Base-by-base conservation (phyloP, 805 yeast species). In the Candida ponderosae region DNA sequence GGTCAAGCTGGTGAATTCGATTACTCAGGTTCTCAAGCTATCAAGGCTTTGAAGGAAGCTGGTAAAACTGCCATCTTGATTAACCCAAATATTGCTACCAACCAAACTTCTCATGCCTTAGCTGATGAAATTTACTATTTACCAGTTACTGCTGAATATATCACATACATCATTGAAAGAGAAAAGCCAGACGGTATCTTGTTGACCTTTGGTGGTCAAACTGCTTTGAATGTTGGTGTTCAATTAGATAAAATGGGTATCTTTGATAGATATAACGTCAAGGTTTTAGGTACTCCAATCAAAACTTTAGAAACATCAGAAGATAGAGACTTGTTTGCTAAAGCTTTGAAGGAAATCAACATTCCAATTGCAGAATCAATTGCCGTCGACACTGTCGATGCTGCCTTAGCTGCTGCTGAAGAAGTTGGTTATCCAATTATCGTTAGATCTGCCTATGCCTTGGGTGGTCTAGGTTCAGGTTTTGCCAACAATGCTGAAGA, bases 1-100 rank as follows among this genome's bases (percentile, higher is more conserved):
- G 97, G 97, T 42, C 97, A 90, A 66, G 97, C 97, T 36, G 97
- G 97, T 54, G 97, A 90, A 66, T 90, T 90, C 54, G 97, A 90
- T 64, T 90, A 90, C 62, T 82, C 95, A 38, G 96, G 97, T 40
- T 89, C 97, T 18, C 97, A 89, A 66, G 97, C 97, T 36, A 90
- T 89, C 62, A 89, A 89, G 63, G 97, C 97, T 11, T 68, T 89
- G 55, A 84, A 75, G 56, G 97, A 89, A 66, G 94, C 95, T 39
- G 74, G 84, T 62, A 89, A 86, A 60, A 60, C 75, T 54, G 79
- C 96, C 6, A 83, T 89, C 46, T 72, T 89, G 57, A 86, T 89
- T 58, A 89, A 89, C 62, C 97, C 97, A 43, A 89, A 89, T 61
- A 89, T 89, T 50, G 97, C 97, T 32, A 89, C 97, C 13, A 89